Evolutionary conservation across 371 early-diverging fungal species (phyloP).

Genomic region (Mortierella sp.): DNA sequence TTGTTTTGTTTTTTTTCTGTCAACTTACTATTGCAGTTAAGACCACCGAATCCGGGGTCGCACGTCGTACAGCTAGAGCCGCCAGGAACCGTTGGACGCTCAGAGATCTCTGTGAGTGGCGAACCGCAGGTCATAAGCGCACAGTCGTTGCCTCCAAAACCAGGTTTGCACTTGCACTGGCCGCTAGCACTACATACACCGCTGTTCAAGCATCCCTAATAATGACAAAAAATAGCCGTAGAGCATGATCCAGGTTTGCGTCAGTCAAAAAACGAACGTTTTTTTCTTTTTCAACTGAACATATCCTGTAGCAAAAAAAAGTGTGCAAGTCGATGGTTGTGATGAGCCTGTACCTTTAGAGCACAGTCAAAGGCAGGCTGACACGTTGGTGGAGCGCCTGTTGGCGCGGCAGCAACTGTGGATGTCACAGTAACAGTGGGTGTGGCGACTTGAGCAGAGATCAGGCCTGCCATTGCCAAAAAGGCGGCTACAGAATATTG

Average conservation of each 20-base stretch:
- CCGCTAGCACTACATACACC: neutral
- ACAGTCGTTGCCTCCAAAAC: conserved; percentile 25
- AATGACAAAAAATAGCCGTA: neutral
- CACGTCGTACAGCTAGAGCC: neutral
- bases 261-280: neutral
- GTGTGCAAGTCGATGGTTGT: neutral
- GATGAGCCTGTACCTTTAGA: neutral
- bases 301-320: too few species aligned
- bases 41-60: neutral
- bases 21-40: neutral
- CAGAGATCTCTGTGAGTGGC: conserved; percentile 7
- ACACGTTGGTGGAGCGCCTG: conserved; percentile 11
- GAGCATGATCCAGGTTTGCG: neutral
- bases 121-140: conserved; percentile 16
- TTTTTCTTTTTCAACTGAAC: too few species aligned
- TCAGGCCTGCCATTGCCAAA: neutral
- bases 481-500: neutral
- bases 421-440: neutral
- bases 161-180: conserved; percentile 21
- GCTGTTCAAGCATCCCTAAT: neutral
- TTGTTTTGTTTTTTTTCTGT: neutral
- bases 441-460: conserved; percentile 5
- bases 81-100: conserved; percentile 12
- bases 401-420: neutral
- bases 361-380: conserved; percentile 26